phyloP scores from a whole-genome alignment of 495 filamentous ascomycete genomes.

The Geoglossum glabrum region DNA sequence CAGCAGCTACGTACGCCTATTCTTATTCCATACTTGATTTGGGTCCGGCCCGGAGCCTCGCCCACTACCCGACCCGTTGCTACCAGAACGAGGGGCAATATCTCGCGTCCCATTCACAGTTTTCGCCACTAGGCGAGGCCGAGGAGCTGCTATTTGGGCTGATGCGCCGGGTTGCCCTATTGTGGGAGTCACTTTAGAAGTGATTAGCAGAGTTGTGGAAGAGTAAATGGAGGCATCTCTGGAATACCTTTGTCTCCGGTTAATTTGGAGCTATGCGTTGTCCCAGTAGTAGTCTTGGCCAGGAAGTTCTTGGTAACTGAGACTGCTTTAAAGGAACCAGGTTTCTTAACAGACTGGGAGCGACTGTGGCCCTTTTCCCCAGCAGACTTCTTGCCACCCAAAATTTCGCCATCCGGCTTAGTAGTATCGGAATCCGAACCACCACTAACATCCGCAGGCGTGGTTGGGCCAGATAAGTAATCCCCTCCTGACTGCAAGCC shows the following conservation, averaged over 20 bases:
- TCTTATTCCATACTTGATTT: slow-evolving; percentile 90
- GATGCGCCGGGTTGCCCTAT: slow-evolving; percentile 15
- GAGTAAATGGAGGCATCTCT: not conserved
- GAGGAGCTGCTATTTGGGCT: slow-evolving; percentile 24
- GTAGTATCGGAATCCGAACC: slow-evolving; percentile 49
- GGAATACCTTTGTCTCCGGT: slow-evolving; percentile 16
- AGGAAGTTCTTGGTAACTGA: slow-evolving; percentile 83
- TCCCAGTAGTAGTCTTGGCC: slow-evolving; percentile 31
- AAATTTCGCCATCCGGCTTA: slow-evolving; percentile 19
- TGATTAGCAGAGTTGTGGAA: not conserved
- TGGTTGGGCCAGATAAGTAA: slow-evolving; percentile 13
- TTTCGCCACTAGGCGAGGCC: slow-evolving; percentile 48
- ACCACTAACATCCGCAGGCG: slow-evolving; percentile 26
- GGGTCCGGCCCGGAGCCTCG: slow-evolving; percentile 38
- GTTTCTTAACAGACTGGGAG: slow-evolving; percentile 57
- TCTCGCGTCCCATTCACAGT: slow-evolving; percentile 35
- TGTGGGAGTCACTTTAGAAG: not conserved
- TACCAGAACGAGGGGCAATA: slow-evolving; percentile 26
- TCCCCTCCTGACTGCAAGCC: slow-evolving; percentile 6
- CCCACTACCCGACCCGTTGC: slow-evolving; percentile 25
- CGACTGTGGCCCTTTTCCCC: slow-evolving; percentile 17
- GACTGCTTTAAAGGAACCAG: slow-evolving; percentile 77
- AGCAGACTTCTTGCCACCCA: slow-evolving; percentile 17
- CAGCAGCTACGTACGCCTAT: slow-evolving; percentile 48
- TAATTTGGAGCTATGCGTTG: slow-evolving; percentile 12